Evolutionary conservation across 805 yeast genomes (phyloP).

Genomic region (Kuraishia piskuri): DNA sequence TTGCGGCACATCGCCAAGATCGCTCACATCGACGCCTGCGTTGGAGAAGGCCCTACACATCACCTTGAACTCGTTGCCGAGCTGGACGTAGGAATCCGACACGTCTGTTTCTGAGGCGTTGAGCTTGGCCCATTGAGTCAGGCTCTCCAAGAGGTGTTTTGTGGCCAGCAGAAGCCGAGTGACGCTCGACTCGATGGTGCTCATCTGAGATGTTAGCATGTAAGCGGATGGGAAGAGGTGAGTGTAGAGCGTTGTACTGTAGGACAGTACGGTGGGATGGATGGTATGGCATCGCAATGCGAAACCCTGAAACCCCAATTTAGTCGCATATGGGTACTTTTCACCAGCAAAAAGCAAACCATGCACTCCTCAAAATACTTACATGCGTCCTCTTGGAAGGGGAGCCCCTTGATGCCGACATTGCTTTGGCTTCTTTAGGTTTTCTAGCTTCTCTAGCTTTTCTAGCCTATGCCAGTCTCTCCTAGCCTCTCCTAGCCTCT

Average conservation of each 20-base stretch:
- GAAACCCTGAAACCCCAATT: no score
- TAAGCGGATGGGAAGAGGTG: constrained; percentile 3
- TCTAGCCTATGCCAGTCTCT: no score
- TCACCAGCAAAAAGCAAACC: no score
- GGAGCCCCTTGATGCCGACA: not conserved
- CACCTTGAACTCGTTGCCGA: constrained; percentile 89
- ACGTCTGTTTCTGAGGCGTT: constrained; percentile 77
- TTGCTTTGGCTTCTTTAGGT: not conserved
- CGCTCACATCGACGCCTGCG: constrained; percentile 75
- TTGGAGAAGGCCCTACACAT: constrained; percentile 72
- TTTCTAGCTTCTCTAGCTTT: no score
- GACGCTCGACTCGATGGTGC: constrained; percentile 68
- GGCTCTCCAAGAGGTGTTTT: constrained; percentile 74
- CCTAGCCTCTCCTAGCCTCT: no score
- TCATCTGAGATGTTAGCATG: constrained; percentile 7
- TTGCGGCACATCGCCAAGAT: constrained; percentile 86
- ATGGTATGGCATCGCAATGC: no score
- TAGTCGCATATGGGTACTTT: no score
- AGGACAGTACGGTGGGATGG: no score
- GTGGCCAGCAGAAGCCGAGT: constrained; percentile 79
- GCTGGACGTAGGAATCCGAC: constrained; percentile 80
- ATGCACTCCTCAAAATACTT: not conserved
- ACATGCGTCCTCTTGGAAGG: not conserved
- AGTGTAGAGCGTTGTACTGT: no score
- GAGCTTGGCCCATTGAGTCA: constrained; percentile 85